Evolutionary conservation across 139 green algal species (phyloP).

Genomic region (Micractinium conductrix): DNA sequence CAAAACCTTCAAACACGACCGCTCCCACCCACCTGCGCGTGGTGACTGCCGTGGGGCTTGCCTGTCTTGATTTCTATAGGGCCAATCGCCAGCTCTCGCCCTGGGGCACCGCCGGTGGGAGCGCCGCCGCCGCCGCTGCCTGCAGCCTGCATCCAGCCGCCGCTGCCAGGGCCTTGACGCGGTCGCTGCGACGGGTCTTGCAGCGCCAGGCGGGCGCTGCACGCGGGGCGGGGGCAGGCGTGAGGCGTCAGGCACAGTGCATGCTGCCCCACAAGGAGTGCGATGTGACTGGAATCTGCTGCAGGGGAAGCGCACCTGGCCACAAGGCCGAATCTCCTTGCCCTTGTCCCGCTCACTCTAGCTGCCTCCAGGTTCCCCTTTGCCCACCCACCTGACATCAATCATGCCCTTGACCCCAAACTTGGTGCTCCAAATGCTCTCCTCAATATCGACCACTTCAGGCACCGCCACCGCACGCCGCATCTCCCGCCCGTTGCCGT

Average conservation of each 20-base stretch:
- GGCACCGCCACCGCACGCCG: conserved; percentile 29
- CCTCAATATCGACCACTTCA: conserved; percentile 93
- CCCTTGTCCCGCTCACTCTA: not conserved
- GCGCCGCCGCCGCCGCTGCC: not conserved
- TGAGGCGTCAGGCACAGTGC: not conserved
- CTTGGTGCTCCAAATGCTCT: conserved; percentile 88
- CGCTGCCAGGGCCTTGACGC: not conserved
- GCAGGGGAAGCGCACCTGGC: not conserved
- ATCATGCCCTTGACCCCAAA: conserved; percentile 95
- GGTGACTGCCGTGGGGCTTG: conserved; percentile 67
- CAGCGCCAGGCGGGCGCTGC: conserved; percentile 9
- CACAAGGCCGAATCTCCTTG: too few species aligned
- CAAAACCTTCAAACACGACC: not conserved
- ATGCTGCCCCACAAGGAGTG: not conserved
- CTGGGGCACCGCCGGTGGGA: not conserved
- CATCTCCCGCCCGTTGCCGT: not conserved
- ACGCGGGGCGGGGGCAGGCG: not conserved
- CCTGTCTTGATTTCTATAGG: conserved; percentile 97
- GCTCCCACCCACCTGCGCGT: conserved; percentile 68
- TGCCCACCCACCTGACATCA: conserved; percentile 67
- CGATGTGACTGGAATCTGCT: not conserved
- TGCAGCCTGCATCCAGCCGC: conserved; percentile 6
- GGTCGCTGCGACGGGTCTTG: not conserved
- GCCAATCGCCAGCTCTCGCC: conserved; percentile 52
- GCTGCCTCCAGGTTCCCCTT: not conserved